Base-by-base conservation (phyloP, 2,329 filamentous ascomycete species). In the Penicillium sp. region DNA sequence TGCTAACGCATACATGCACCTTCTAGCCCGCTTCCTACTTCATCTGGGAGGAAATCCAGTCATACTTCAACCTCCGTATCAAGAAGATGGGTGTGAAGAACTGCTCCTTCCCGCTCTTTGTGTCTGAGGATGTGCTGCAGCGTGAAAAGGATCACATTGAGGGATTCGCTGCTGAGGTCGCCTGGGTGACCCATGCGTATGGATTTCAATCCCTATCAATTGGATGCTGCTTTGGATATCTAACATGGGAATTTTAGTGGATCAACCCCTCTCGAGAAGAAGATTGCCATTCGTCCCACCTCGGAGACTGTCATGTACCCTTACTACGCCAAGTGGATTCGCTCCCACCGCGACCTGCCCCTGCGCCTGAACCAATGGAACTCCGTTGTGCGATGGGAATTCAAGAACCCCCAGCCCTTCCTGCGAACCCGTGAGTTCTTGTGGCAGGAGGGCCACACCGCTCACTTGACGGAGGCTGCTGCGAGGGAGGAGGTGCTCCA, bases 321-420 rank as follows among this genome's bases (percentile, higher is more conserved):
- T 6, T 50, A 46, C 46, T 54, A 46, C 40, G 26, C 25, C 23
- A 33, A 96, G 78, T 96, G 94, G 90, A 97, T 99, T 75, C 89
- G 93, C 74, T 93, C 88, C 72, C 92, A 99, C 78, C 86, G 95
- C 69, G 94, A 99, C 71, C 87, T 99, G 56, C 95, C 94, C 59
- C 82, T 97, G 64, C 88, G 91, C 70, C 82, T 97, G 64, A 97
- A 97, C 80, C 94, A 99, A 77, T 99, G 94, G 94, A 97, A 97
- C 82, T 96, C 89, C 14, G 88, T 90, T 25, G 88, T 97, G 47
- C 86, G 93, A 45, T 97, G 94, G 94, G 94, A 97, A 77, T 95
- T 96, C 73, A 97, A 97, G 81, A 91, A 96, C 74, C 84, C 86
- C 31, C 85, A 87, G 72, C 85, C 85, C 37, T 97, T 97, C 80